phyloP scores from a whole-genome alignment of 768 basidiomycete genomes.

The Pholiota microspora region DNA sequence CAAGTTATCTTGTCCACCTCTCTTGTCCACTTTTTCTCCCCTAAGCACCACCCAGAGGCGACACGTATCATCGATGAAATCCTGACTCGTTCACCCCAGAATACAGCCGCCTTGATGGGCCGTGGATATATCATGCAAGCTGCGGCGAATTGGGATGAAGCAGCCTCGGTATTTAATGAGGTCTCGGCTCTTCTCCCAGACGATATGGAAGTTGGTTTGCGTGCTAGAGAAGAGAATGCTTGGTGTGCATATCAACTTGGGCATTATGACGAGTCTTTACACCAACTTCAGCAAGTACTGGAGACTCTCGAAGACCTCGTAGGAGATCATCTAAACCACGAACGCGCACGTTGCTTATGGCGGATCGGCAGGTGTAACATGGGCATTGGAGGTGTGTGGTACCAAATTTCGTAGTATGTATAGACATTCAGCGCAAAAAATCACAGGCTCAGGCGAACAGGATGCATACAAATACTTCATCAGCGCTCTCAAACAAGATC shows the following conservation, averaged over 20 bases:
- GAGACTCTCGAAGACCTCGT: slow-evolving; percentile 41
- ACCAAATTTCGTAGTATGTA: background rate
- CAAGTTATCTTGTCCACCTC: slow-evolving; percentile 72
- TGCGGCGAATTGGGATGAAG: slow-evolving; percentile 65
- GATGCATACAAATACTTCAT: slow-evolving; percentile 81
- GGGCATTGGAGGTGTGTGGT: slow-evolving; percentile 61
- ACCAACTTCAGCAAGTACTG: slow-evolving; percentile 48
- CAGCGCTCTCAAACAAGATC: slow-evolving; percentile 67
- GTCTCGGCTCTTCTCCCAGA: slow-evolving; percentile 49
- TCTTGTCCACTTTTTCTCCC: slow-evolving; percentile 82
- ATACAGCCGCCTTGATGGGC: slow-evolving; percentile 67
- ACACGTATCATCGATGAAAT: slow-evolving; percentile 71
- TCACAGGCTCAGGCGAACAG: slow-evolving; percentile 46
- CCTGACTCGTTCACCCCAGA: slow-evolving; percentile 57
- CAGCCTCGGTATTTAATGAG: slow-evolving; percentile 56
- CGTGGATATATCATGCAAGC: slow-evolving; percentile 72
- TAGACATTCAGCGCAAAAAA: background rate
- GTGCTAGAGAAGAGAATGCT: slow-evolving; percentile 76
- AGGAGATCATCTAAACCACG: slow-evolving; percentile 47
- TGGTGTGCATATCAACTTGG: slow-evolving; percentile 76
- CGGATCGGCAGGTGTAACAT: slow-evolving; percentile 77
- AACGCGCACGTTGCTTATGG: slow-evolving; percentile 82
- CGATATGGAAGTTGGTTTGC: slow-evolving; percentile 45
- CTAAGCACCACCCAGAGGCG: slow-evolving; percentile 86
- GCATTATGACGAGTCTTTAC: slow-evolving; percentile 42